Base-by-base conservation (phyloP, 2,329 filamentous ascomycete genomes). In the Pseudogymnoascus sp. region DNA sequence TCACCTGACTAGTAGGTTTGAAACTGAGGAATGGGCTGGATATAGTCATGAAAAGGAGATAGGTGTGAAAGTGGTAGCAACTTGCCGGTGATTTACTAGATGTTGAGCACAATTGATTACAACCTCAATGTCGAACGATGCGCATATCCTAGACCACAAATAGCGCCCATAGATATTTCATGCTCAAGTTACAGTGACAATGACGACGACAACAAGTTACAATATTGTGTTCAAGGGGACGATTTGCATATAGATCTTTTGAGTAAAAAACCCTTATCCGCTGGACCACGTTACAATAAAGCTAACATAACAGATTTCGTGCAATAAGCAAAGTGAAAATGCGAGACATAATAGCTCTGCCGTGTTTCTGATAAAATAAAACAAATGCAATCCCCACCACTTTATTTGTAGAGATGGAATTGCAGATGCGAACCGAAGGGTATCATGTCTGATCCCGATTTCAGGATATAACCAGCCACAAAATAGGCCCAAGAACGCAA, bases 401-500 rank as follows among this genome's bases (percentile, higher is more conserved):
- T 48, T 28, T 13, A 15, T 13, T 19, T 52, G 45, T 13, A 52
- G 45, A 33, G 45, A 52, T 52, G 15, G 26, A 52, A 18, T 26
- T 18, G 26, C 26, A 52, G 45, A 52, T 52, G 26, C 45, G 45
- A 33, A 52, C 26, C 26, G n/a, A 52, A 52, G 45, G 45, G 45
- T 52, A 30, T 30, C 26, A 52, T 52, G 10, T 30, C 45, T 52
- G n/a, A 33, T 52, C 33, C 26, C 26, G 26, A 15, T 30, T 52
- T 30, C 45, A 30, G 30, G 26, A 52, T 30, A 8, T 52, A 52
- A 33, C 26, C 15, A 33, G 45, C 45, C n/a, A 52, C 45, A 52
- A 52, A 52, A 52, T 52, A n/a, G 45, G 45, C 45, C 15, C 45
- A 52, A 52, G 45, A 52, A 52, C 15, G 45, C 33, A 33, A 52